Evolutionary conservation across 148 eudicot species (phyloP), one percentile per base, ranked within the genome.

Genomic region (Gaultheria prostrata): DNA sequence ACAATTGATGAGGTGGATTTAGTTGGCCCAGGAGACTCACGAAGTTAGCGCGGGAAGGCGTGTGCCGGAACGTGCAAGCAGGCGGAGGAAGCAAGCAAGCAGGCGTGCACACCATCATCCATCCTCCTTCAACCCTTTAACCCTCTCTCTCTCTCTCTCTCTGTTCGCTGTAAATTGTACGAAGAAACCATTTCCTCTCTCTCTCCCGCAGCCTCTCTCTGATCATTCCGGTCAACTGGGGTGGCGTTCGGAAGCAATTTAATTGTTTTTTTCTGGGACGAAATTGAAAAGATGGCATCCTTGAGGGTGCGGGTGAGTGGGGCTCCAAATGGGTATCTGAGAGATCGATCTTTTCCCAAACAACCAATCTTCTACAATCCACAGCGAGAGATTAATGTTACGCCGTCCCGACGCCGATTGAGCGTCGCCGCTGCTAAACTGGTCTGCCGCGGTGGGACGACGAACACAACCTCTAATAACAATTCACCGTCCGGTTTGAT

Each of bases 51-150:
- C 83, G 61, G 45, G 87, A 12, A 80, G 17, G 17, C 84, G 84
- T 24, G 51, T 1, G 87, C 80, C 21, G 80, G 87, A 85, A 85
- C 87, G 87, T 85, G 87, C n/a, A 74, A 45, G 83, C 17, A 33
- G 59, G 70, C 67, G 78, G 72, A 1, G 24, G 30, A 20, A 26
- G 15, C 79, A 74, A 26, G 15, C 79, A 74, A 33, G 4, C 12
- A 20, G 49, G 30, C 9, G 9, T 8, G 3, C 8, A 24, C 28
- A 8, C 9, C 50, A 12, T 46, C 7, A 45, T 75, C 4, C 43
- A 39, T 39, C 6, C 6, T 39, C 43, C 6, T 39, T 39, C 4
- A 39, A 39, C 5, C 5, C 43, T 39, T 39, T 5, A 39, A 39
- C 43, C 43, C 39, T 35, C 39, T 39, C 43, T 39, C 43, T 39